Evolutionary conservation across 129 eudicot species (phyloP).

Genomic region (Smallanthus sonchifolius): DNA sequence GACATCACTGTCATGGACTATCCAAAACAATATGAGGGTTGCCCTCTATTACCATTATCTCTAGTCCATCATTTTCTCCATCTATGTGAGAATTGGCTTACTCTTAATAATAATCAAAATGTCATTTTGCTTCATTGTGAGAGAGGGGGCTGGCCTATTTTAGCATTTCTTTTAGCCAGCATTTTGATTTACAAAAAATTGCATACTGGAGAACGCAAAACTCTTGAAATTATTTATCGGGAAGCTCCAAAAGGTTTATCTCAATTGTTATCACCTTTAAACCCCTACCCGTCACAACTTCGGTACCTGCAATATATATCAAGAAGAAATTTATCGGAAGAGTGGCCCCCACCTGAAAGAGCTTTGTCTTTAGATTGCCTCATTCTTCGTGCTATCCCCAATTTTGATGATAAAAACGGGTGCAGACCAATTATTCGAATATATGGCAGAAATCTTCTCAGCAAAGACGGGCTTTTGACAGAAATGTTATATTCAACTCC

Average conservation of each 20-base stretch:
- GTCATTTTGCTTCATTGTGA: slow-evolving; percentile 88
- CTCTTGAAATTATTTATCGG: slow-evolving; percentile 86
- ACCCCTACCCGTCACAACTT: slow-evolving; percentile 95
- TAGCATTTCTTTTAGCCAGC: slow-evolving; percentile 91
- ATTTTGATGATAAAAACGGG: slow-evolving; percentile 78
- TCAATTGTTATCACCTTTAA: slow-evolving; percentile 80
- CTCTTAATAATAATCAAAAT: slow-evolving; percentile 55
- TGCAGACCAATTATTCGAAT: slow-evolving; percentile 88
- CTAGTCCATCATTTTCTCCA: slow-evolving; percentile 91
- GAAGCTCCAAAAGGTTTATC: slow-evolving; percentile 94
- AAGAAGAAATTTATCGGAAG: slow-evolving; percentile 81
- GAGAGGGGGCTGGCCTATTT: slow-evolving; percentile 98
- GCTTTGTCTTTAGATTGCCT: slow-evolving; percentile 92
- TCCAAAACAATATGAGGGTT: slow-evolving; percentile 95
- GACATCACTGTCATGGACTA: slow-evolving; percentile 95
- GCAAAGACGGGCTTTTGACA: slow-evolving; percentile 84
- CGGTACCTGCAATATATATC: slow-evolving; percentile 94
- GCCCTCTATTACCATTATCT: slow-evolving; percentile 86
- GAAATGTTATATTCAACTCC: slow-evolving; percentile 82
- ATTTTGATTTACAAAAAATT: slow-evolving; percentile 76
- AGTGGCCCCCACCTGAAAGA: slow-evolving; percentile 97
- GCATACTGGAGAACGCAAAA: slow-evolving; percentile 74
- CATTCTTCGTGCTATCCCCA: slow-evolving; percentile 85
- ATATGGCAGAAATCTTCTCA: slow-evolving; percentile 86
- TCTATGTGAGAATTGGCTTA: slow-evolving; percentile 85